Conservation (phyloP, 1,284 basidiomycete species). For the Somion occarium region DNA sequence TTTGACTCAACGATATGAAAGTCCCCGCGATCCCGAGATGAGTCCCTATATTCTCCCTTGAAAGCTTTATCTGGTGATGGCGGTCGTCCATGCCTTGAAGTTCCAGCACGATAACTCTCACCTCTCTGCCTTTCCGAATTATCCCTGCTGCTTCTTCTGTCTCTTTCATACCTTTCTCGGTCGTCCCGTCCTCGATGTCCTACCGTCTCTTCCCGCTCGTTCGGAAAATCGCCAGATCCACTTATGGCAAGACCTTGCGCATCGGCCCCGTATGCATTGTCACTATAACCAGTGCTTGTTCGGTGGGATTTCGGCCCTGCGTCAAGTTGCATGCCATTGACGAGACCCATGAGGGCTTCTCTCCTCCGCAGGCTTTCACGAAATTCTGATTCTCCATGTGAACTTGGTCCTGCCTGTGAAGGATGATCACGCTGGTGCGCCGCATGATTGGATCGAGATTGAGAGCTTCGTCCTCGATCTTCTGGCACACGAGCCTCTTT, state of each 20-base stretch:
- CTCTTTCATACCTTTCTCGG: too few species aligned
- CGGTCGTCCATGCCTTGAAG: too few species aligned
- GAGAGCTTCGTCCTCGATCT: background rate
- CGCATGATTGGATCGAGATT: background rate
- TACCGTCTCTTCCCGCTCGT: too few species aligned
- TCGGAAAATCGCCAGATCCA: background rate
- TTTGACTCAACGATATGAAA: background rate
- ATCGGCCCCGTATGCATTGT: conserved; percentile 12
- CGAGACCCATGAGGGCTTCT: conserved; percentile 39
- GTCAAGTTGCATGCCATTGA: conserved; percentile 32
- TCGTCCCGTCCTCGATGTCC: too few species aligned
- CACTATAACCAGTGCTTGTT: conserved; percentile 15
- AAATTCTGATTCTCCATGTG: conserved; percentile 1
- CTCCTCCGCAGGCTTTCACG: conserved; percentile 22
- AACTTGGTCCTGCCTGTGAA: background rate
- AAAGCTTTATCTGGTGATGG: too few species aligned
- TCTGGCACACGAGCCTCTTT: background rate
- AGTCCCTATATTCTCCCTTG: background rate
- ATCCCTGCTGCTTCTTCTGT: background rate
- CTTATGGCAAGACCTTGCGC: conserved; percentile 34
- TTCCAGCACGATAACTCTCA: too few species aligned
- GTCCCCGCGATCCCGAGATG: background rate
- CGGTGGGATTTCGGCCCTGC: background rate
- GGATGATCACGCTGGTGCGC: background rate
- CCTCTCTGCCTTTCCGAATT: background rate